Evolutionary conservation across 768 basidiomycete genomes (phyloP), one percentile per base, ranked within the genome.

Genomic region (Chalciporus pseudorubinellus): DNA sequence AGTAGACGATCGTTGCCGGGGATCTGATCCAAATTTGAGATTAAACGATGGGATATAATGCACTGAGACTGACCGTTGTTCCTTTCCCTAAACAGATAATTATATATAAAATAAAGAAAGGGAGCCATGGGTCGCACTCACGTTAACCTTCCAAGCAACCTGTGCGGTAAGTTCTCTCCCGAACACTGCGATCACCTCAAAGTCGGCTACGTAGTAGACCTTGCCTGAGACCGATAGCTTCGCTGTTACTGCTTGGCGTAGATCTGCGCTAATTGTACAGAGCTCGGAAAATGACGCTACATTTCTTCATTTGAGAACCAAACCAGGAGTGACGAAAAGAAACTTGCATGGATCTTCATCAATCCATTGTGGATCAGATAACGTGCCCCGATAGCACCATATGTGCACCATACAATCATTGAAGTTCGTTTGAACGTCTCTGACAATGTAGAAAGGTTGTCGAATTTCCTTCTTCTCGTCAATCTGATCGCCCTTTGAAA

Each of bases 331-430:
- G 3, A 3, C 4, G 7, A 39, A 18, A 24, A 24, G 40, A 9
- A 21, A 36, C 51, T 45, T 19, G 18, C 55, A 46, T 53, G 29
- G 1, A 28, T 57, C 55, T 14, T 49, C n/a, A n/a, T 57, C 56
- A 1, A 40, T 3, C 56, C 56, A 57, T 19, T 6, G 24, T 1
- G 56, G 56, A n/a, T 40, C 8, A 9, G 48, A 8, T 26, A 36
- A 2, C 7, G 18, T 10, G 3, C 56, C 52, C 1, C 40, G 48
- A 43, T 57, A 57, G 26, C 48, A 47, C 21, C 20, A 1, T 20
- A 53, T 38, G 3, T 14, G 3, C 13, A 24, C 9, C 13, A n/a
- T 6, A n/a, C 11, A 21, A 12, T 16, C 10, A 24, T 22, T n/a
- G 42, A 56, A 53, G 0, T 18, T 12, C 7, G 7, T 2, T 4